Percentiles rank a stretch among this genome's conserved stretches.
Conservation (phyloP, 2,329 filamentous ascomycete genomes). For the Aspergillus spinulosporus region DNA sequence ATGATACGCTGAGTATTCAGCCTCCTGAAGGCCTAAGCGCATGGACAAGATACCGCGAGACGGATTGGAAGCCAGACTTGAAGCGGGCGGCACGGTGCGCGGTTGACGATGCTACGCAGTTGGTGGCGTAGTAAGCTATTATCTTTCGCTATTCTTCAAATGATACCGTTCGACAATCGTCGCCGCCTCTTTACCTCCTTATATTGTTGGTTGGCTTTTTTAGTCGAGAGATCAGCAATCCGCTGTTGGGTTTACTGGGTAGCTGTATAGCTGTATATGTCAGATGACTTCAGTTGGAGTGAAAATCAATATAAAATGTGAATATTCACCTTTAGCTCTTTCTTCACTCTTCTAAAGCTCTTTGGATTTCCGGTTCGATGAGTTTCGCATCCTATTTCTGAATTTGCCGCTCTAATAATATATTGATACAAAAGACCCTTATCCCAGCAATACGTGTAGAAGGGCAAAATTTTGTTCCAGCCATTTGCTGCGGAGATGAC, state of each 20-base stretch:
- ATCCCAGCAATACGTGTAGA: constrained; percentile 16
- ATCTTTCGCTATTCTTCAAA: neutral
- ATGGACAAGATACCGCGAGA: constrained; percentile 84
- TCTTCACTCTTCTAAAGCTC: neutral
- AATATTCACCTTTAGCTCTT: constrained; percentile 1
- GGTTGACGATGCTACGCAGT: constrained; percentile 65
- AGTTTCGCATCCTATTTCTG: neutral
- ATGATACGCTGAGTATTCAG: constrained; percentile 91
- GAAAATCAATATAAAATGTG: constrained; percentile 9
- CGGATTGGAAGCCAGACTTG: constrained; percentile 76
- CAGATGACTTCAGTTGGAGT: constrained; percentile 10
- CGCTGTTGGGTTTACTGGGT: constrained; percentile 2
- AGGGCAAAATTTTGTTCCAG: neutral
- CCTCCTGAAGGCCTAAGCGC: constrained; percentile 81
- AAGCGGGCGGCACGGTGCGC: constrained; percentile 84
- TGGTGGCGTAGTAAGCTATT: constrained; percentile 36
- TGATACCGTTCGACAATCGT: neutral
- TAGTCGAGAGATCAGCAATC: neutral
- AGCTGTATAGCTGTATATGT: constrained; percentile 10
- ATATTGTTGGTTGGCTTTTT: neutral
- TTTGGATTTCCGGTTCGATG: neutral
- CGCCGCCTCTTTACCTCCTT: neutral
- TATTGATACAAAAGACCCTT: constrained; percentile 21
- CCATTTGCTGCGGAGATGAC: neutral
- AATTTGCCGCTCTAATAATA: constrained; percentile 16